Evolutionary conservation across 2,329 filamentous ascomycete species (phyloP).

Genomic region (Pseudonectria foliicola): DNA sequence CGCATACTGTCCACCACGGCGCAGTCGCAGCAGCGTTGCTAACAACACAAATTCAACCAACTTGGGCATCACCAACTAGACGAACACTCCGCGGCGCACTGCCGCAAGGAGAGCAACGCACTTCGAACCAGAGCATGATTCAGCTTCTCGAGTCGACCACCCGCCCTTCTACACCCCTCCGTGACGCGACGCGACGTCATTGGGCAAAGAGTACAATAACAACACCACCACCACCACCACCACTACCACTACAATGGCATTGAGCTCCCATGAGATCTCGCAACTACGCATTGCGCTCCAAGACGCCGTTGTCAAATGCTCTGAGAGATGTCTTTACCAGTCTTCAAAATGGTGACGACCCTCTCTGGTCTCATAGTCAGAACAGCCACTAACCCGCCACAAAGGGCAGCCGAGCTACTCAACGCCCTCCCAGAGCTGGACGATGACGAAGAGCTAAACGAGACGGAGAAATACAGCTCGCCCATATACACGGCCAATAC

Average conservation of each 20-base stretch:
- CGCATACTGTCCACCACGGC: not conserved
- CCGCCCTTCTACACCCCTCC: too few relatives aligned
- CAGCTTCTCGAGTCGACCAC: too few relatives aligned
- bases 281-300: constrained; percentile 71
- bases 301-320: constrained; percentile 82
- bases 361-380: not conserved
- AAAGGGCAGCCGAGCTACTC: constrained; percentile 88
- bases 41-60: not conserved
- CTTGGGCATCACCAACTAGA: not conserved
- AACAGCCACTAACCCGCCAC: constrained; percentile 7
- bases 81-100: not conserved
- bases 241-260: too few relatives aligned
- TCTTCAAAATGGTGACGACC: constrained; percentile 80
- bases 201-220: constrained; percentile 19
- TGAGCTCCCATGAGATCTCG: constrained; percentile 48
- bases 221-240: too few relatives aligned
- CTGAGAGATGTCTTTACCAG: constrained; percentile 90
- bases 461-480: constrained; percentile 34
- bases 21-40: constrained; percentile 1
- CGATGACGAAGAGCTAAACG: constrained; percentile 43
- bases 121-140: too few relatives aligned
- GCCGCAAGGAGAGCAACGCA: too few relatives aligned
- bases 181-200: too few relatives aligned
- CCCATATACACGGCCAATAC: constrained; percentile 47
- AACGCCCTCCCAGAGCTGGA: constrained; percentile 65